Conservation (phyloP, 2,329 filamentous ascomycete genomes). For the Aspergillus versicolor region DNA sequence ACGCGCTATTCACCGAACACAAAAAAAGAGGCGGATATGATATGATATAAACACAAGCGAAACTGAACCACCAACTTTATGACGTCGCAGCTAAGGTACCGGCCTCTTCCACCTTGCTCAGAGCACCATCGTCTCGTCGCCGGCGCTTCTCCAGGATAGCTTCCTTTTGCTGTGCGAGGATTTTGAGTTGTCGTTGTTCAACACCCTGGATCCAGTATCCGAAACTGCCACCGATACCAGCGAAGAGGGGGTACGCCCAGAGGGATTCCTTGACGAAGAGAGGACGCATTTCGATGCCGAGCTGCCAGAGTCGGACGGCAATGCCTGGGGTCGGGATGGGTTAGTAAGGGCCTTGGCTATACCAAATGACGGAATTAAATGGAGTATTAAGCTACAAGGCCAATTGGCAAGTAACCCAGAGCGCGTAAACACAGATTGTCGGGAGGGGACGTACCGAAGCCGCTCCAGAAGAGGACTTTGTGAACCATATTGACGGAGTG, state of each 20-base stretch:
- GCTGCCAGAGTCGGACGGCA: conserved; percentile 89
- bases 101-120: conserved; percentile 34
- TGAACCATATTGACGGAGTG: conserved; percentile 42
- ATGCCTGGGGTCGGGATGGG: conserved; percentile 60
- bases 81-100: conserved; percentile 37
- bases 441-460: conserved; percentile 72
- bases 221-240: conserved; percentile 80
- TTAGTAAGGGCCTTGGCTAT: background rate
- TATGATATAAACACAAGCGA: conserved; percentile 6
- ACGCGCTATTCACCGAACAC: background rate
- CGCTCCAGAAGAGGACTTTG: conserved; percentile 57
- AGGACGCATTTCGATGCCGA: conserved; percentile 97
- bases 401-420: background rate
- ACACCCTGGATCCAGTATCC: conserved; percentile 96
- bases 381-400: background rate
- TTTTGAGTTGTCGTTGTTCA: conserved; percentile 74
- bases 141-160: conserved; percentile 84
- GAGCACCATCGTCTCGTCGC: conserved; percentile 63
- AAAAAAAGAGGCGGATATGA: conserved; percentile 4
- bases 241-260: conserved; percentile 91
- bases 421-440: background rate
- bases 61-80: conserved; percentile 24
- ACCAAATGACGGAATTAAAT: background rate
- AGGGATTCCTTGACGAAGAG: conserved; percentile 81
- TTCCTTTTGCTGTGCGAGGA: conserved; percentile 76